Base-by-base conservation (phyloP, 2,329 filamentous ascomycete genomes). In the Aspergillus bombycis region DNA sequence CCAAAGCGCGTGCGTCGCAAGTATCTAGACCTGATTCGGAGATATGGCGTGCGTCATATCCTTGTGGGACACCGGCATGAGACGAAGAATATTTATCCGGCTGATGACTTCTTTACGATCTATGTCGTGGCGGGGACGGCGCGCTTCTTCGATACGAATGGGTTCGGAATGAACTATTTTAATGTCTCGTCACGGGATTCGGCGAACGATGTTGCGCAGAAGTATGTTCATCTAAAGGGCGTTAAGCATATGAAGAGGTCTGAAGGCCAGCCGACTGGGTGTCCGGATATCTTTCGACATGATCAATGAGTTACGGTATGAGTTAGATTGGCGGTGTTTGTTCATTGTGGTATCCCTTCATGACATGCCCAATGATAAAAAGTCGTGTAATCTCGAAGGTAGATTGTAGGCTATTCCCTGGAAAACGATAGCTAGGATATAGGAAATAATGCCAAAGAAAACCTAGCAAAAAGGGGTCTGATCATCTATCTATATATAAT, bases 51-150 rank as follows among this genome's bases (percentile, higher is more conserved):
- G 26, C 58, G 34, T 26, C 58, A 60, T 45, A 60, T 60, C 11
- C 58, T 60, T 19, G 58, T 60, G 5, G 58, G 58, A 9, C 58
- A 60, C 28, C 21, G 58, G 23, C 58, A 60, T 60, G 58, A 60
- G 48, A 60, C 58, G 10, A 60, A 60, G 36, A 60, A 53, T 30
- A 60, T 60, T 4, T 54, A 28, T 32, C 32, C 58, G 4, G 30
- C 30, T 14, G 46, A 60, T 23, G n/a, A 16, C 23, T 34, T 26
- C 6, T 60, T 28, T 19, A 45, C 58, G n/a, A 60, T 60, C 5
- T 60, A 60, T 34, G 50, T 53, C 16, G 28, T 53, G n/a, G 50
- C 50, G 50, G 50, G 50, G 0, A 53, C 50, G 19, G 50, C 50
- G 26, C 26, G 50, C 4, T 32, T 53, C 50, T 53, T 53, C 6